Conservation (phyloP, 2,329 filamentous ascomycete genomes). For the Scedosporium aurantiacum region DNA sequence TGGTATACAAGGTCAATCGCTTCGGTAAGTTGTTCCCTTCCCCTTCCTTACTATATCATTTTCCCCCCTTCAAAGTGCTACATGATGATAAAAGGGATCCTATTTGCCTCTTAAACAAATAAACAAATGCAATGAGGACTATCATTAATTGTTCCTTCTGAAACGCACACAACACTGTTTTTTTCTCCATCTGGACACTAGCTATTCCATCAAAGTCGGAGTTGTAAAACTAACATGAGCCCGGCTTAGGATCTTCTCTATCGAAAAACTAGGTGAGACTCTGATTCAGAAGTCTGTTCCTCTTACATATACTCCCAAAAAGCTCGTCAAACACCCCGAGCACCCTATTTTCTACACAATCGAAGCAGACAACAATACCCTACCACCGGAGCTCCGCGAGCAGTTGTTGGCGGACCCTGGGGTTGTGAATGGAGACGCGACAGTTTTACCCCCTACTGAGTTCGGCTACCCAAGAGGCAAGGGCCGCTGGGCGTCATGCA, state of each 20-base stretch:
- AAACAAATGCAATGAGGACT: neutral
- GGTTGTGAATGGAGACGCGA: conserved; percentile 61
- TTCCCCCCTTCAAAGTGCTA: conserved; percentile 19
- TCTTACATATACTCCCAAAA: conserved; percentile 80
- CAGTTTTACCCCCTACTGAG: conserved; percentile 61
- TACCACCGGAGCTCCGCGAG: conserved; percentile 68
- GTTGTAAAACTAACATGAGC: neutral
- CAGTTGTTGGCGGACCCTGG: conserved; percentile 62
- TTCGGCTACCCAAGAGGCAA: conserved; percentile 81
- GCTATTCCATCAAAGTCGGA: neutral
- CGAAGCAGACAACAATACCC: conserved; percentile 83
- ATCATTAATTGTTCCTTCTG: conserved; percentile 59
- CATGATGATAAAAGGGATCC: neutral
- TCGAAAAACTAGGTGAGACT: conserved; percentile 77
- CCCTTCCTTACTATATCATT: conserved; percentile 14
- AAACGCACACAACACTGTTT: conserved; percentile 29
- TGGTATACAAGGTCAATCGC: conserved; percentile 77
- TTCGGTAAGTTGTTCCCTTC: conserved; percentile 50
- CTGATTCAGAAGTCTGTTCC: conserved; percentile 78
- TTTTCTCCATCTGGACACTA: conserved; percentile 11
- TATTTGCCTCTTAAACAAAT: neutral
- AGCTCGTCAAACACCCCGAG: conserved; percentile 78
- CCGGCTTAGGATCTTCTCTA: conserved; percentile 65
- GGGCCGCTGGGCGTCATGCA: conserved; percentile 90
- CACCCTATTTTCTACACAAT: conserved; percentile 87